A percentile compares a stretch with the other conserved stretches of the same genome.
These are phyloP conservation scores for Bryoglossum gracile DNA, from an alignment of 495 filamentous ascomycete species.

Conservation along the genomic window DNA sequence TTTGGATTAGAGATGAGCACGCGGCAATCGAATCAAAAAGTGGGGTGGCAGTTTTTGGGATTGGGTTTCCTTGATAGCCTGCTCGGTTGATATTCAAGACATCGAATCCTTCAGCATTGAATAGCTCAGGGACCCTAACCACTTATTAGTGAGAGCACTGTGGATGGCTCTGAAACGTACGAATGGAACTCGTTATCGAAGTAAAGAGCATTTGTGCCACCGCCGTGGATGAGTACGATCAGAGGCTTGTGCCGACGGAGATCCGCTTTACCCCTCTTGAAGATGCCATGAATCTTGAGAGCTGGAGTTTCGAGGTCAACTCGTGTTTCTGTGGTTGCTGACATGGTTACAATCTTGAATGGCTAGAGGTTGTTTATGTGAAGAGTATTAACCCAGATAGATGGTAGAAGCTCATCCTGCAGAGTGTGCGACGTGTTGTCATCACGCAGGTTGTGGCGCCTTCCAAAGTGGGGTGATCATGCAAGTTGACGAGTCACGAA, in stretches of 20 bases:
- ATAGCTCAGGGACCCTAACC: background rate
- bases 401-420: too few relatives aligned
- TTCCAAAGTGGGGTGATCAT: too few relatives aligned
- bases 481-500: too few relatives aligned
- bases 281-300: background rate
- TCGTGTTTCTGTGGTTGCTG: background rate
- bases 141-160: background rate
- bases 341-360: background rate
- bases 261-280: background rate
- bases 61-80: background rate
- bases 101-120: background rate
- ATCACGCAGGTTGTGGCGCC: too few relatives aligned
- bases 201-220: background rate
- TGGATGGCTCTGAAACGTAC: background rate
- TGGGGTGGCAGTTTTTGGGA: background rate
- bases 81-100: background rate
- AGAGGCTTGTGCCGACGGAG: background rate
- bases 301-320: background rate
- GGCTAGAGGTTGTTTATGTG: too few relatives aligned
- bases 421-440: too few relatives aligned
- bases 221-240: background rate
- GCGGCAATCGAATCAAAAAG: background rate
- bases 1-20: background rate
- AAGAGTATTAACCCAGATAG: too few relatives aligned
- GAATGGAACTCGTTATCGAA: conserved; percentile 1